phyloP scores from a whole-genome alignment of 1,284 basidiomycete species.

The Porogramme epimiltina region DNA sequence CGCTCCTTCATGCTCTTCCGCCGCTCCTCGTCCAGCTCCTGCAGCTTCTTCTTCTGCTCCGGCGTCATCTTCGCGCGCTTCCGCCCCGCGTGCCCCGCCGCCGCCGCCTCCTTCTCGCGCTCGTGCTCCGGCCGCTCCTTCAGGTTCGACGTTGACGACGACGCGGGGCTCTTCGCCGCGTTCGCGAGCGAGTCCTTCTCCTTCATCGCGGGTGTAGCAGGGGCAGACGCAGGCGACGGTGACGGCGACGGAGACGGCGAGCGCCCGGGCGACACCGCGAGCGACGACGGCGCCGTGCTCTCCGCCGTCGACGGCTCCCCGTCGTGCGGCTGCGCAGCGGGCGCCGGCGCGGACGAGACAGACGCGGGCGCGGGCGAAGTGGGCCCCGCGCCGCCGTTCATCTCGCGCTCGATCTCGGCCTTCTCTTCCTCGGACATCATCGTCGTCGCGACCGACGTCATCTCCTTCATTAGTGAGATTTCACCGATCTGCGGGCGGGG shows the following conservation, averaged over 20 bases:
- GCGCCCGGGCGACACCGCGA: constrained; percentile 12
- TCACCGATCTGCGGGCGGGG: constrained; percentile 78
- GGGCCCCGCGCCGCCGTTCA: constrained; percentile 42
- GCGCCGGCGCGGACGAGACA: constrained; percentile 13
- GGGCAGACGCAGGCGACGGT: constrained; percentile 5
- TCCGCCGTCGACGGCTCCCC: constrained; percentile 19
- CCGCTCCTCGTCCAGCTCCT: constrained; percentile 79
- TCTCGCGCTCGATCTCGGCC: constrained; percentile 79
- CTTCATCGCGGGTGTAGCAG: constrained; percentile 3
- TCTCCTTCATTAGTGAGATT: constrained; percentile 91
- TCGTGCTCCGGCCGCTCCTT: constrained; percentile 10
- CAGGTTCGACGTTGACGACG: constrained; percentile 22
- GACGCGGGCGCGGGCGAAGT: constrained; percentile 17
- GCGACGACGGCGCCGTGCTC: constrained; percentile 11
- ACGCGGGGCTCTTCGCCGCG: constrained; percentile 13
- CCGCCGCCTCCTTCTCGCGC: constrained; percentile 32
- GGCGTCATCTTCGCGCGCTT: constrained; percentile 71
- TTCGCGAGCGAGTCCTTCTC: constrained; percentile 10
- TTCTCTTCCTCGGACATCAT: constrained; percentile 92
- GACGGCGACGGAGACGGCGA: constrained; percentile 17
- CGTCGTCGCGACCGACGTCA: constrained; percentile 77
- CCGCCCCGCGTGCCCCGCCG: constrained; percentile 33
- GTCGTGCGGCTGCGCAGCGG: constrained; percentile 6
- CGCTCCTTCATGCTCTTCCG: constrained; percentile 80
- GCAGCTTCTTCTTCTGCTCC: constrained; percentile 84